Base-by-base conservation (phyloP, 2,329 filamentous ascomycete genomes). In the Trichoderma sp. region DNA sequence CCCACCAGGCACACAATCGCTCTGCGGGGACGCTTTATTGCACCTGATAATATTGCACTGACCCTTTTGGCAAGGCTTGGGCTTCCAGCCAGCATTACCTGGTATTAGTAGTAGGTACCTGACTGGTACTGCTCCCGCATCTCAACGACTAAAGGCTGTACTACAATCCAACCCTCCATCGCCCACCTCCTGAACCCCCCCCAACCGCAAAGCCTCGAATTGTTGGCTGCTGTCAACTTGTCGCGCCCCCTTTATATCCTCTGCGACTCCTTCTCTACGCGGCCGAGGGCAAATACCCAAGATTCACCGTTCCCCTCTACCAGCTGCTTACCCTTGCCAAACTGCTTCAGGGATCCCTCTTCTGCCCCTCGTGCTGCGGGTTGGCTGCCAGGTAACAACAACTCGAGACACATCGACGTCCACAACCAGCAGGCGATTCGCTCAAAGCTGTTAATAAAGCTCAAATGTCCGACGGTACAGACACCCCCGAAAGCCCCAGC, bases 401-500 rank as follows among this genome's bases (percentile, higher is more conserved):
- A 15, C 22, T 54, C 22, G 34, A 39, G 25, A 64, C 22, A 15
- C 25, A 29, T 22, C 34, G 27, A 10, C 25, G 5, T 32, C 22
- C 25, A 8, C 15, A 29, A 17, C 35, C 48, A 32, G n/a, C 48
- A 60, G 42, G 27, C 58, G 45, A 37, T n/a, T 63, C 32, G 17
- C 37, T 22, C 19, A 66, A 61, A 42, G 13, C 45, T 6, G 15
- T 27, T 13, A 17, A 35, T 15, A 35, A 60, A 25, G 42, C 57
- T 15, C 57, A 61, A 2, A 69, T 69, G 67, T 15, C 53, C 53
- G 70, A 71, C 64, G 74, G 72, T 70, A 64, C 71, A 39, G 75
- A 74, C 42, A 72, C 72, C 56, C 67, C 39, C 42, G 67, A 70
- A 70, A 60, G 70, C 67, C 71, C 75, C 70, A 72, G 71, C 70